Conservation (phyloP, 345 rosid species). For the Aethionema arabicum region DNA sequence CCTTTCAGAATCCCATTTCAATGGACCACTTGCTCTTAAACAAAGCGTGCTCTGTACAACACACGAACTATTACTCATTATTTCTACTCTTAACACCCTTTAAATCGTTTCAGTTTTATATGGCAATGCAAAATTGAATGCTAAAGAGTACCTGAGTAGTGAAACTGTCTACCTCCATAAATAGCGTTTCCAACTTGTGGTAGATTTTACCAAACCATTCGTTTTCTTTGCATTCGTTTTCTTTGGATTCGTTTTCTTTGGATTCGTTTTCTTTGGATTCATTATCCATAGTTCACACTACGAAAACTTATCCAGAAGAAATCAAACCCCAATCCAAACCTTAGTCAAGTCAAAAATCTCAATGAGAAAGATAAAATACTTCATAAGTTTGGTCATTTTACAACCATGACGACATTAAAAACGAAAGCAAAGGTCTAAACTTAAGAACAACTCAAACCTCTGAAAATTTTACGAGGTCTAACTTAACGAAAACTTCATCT, state of each 20-base stretch:
- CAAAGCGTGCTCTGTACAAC: conserved; percentile 41
- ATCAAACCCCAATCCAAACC: not conserved
- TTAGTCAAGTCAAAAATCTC: no score
- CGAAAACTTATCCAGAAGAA: conserved; percentile 2
- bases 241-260: no score
- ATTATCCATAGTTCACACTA: conserved; percentile 47
- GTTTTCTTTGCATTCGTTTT: conserved; percentile 45
- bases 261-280: conserved; percentile 49
- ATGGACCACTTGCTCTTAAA: conserved; percentile 18
- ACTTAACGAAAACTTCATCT: not conserved
- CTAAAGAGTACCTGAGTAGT: conserved; percentile 34
- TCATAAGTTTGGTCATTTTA: no score
- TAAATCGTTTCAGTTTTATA: not conserved
- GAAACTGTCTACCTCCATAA: conserved; percentile 61
- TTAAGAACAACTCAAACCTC: conserved; percentile 22
- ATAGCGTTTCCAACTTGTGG: conserved; percentile 65
- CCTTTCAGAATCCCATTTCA: conserved; percentile 26
- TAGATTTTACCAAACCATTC: conserved; percentile 65
- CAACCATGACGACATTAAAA: not conserved
- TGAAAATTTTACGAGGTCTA: not conserved
- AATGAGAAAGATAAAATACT: no score
- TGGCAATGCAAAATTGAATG: not conserved
- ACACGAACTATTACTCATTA: conserved; percentile 1
- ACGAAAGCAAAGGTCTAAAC: not conserved
- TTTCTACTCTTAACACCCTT: conserved; percentile 1